Base-by-base conservation (phyloP, 1,139 yeast species). In the Hanseniaspora gamundiae region DNA sequence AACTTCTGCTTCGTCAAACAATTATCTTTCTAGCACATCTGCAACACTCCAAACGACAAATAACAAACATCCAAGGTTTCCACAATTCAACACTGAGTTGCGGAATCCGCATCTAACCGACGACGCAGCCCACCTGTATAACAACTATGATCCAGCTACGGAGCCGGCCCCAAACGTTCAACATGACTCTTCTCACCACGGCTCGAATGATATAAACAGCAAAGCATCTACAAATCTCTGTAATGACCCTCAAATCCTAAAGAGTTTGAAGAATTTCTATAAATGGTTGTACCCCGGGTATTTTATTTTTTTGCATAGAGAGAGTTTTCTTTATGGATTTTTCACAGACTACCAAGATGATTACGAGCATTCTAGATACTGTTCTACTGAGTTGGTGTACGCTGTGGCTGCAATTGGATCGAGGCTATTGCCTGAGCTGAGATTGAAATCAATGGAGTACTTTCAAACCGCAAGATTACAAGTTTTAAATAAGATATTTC, bases 251-350 rank as follows among this genome's bases (percentile, higher is more conserved):
- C 49, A 47, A 21, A 54, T 61, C 16, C 44, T 75, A 28, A 67
- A 70, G 41, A 73, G 79, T 48, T 57, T 78, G 33, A 70, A 74
- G 44, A 62, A 73, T 33, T 78, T 78, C 54, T 78, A 78, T 56
- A 71, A 71, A 27, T 77, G 81, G 80, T 73, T 76, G 48, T 78
- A 78, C 50, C 82, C 83, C 2, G 81, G 76, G 47, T 73, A 75
- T 51, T 74, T 74, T 53, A 69, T 76, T 67, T 78, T 77, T 52
- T 68, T 78, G 17, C 78, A 76, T 52, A 61, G 85, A 47, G 85
- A 78, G 53, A 76, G 81, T n/a, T 78, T 78, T 52, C 59, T 78
- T 40, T 68, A 66, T 47, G 81, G 77, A 44, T 69, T 75, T 56
- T 71, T 76, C 59, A 65, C 72, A 38, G 61, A 61, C 44, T 52